Evolutionary conservation across 2,329 filamentous ascomycete species (phyloP).

Genomic region (Acrocalymma vagum): DNA sequence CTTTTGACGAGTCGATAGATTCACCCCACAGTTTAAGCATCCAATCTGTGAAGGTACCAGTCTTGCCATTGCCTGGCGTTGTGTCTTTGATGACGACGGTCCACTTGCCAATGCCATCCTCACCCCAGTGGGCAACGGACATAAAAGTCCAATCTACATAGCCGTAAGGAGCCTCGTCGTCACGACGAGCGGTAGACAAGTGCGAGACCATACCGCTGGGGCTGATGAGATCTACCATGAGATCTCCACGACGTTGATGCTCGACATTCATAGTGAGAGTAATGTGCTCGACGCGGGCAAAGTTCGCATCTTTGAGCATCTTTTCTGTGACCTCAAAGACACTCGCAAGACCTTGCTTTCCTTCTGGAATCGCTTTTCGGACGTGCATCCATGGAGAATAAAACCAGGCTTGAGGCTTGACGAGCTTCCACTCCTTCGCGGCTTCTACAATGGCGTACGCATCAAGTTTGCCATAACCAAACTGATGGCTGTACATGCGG

Average conservation of each 20-base stretch:
- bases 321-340: slow-evolving; percentile 83
- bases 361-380: slow-evolving; percentile 84
- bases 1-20: slow-evolving; percentile 76
- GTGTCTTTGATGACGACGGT: slow-evolving; percentile 90
- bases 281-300: slow-evolving; percentile 90
- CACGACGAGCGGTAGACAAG: slow-evolving; percentile 76
- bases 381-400: slow-evolving; percentile 95
- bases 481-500: slow-evolving; percentile 91
- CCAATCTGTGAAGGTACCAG: slow-evolving; percentile 88
- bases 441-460: slow-evolving; percentile 83
- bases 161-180: slow-evolving; percentile 72
- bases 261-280: slow-evolving; percentile 97
- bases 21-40: slow-evolving; percentile 95
- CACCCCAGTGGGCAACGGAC: slow-evolving; percentile 97
- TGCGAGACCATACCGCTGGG: slow-evolving; percentile 84
- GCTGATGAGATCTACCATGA: slow-evolving; percentile 91
- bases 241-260: slow-evolving; percentile 85
- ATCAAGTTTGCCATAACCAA: slow-evolving; percentile 95
- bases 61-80: slow-evolving; percentile 72
- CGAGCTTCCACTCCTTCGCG: slow-evolving; percentile 83
- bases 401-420: slow-evolving; percentile 96
- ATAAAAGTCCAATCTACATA: slow-evolving; percentile 99
- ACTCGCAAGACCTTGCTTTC: slow-evolving; percentile 78
- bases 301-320: slow-evolving; percentile 82
- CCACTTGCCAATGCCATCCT: slow-evolving; percentile 88